A percentile compares a stretch with the other conserved stretches of the same genome.
phyloP scores from a whole-genome alignment of 2,329 filamentous ascomycete species.

The Leptographium flavum region DNA sequence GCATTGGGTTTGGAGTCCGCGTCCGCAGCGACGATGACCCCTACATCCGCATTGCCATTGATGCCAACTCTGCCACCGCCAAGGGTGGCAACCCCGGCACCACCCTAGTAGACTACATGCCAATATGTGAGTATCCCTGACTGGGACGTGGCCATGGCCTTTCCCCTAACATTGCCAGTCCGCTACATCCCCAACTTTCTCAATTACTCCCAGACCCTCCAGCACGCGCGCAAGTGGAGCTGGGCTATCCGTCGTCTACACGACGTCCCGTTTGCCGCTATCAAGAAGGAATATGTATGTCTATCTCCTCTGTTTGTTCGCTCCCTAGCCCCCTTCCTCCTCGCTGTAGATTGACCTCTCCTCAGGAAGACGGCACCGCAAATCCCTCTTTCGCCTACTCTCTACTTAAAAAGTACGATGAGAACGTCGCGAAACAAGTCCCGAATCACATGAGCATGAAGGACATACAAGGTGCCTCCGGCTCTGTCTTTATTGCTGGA shows the following conservation, averaged over 20 bases:
- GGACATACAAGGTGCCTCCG: constrained; percentile 34
- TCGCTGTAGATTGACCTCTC: constrained; percentile 18
- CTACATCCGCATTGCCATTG: constrained; percentile 23
- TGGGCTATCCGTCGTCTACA: constrained; percentile 25
- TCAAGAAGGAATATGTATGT: too few relatives aligned
- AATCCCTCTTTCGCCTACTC: too few relatives aligned
- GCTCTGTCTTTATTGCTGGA: constrained; percentile 32
- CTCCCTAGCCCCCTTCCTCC: too few relatives aligned
- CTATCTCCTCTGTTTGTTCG: too few relatives aligned
- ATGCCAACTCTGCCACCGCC: constrained; percentile 12
- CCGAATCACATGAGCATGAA: constrained; percentile 23
- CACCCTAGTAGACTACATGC: constrained; percentile 31
- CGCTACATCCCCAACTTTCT: constrained; percentile 22
- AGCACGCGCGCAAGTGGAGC: constrained; percentile 15
- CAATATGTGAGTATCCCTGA: too few relatives aligned
- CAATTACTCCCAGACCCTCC: constrained; percentile 6
- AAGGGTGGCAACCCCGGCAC: constrained; percentile 18
- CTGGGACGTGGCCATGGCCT: too few relatives aligned
- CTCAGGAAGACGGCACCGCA: too few relatives aligned
- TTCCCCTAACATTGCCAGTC: constrained; percentile 30
- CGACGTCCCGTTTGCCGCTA: constrained; percentile 25
- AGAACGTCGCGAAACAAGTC: too few relatives aligned
- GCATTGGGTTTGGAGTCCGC: constrained; percentile 28
- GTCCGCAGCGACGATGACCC: constrained; percentile 22
- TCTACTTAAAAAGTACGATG: too few relatives aligned